Evolutionary conservation across 345 rosid species (phyloP), one percentile per base, ranked within the genome.

Genomic region (Hibiscus tridactylites): DNA sequence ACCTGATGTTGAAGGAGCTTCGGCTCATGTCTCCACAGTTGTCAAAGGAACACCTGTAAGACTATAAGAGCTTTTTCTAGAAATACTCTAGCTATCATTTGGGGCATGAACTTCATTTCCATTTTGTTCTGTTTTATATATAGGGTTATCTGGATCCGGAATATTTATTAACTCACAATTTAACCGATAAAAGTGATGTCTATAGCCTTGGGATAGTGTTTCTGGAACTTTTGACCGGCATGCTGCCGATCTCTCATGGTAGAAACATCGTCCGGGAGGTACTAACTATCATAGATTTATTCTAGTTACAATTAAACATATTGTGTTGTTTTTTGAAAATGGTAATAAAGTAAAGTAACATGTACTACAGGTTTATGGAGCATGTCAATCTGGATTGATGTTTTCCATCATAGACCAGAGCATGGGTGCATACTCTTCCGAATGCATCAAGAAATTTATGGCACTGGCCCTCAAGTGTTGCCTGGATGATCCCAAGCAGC

Each of bases 141-240:
- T 73, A 85, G 89, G 89, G 89, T 16, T 86, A 82, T 65, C 73
- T 84, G 2, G 89, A 84, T 79, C 89, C 89, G 49, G 87, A 82
- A 12, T 83, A 86, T 71, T 80, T 78, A 73, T 63, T 79, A 62
- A 82, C 85, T 65, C 78, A 74, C 81, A 74, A 79, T 47, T 73
- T 86, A 62, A 83, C 86, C 2, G 86, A 83, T 44, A 83, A 86
- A 77, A 86, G 87, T 37, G 89, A 86, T 44, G 84, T 81, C 4
- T 85, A 80, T 78, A 83, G 89, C 77, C 78, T 85, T 0, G 87
- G 87, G 29, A 70, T 86, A 3, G 84, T 86, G 17, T 80, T 86
- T 74, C 82, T 83, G 13, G 89, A 86, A 59, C 84, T 86, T 16
- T 73, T 83, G 24, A 83, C 87, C 10, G 86, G 87, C 52, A 81